Conservation (phyloP, 1,284 basidiomycete genomes). For the Leccinum subfulvum region DNA sequence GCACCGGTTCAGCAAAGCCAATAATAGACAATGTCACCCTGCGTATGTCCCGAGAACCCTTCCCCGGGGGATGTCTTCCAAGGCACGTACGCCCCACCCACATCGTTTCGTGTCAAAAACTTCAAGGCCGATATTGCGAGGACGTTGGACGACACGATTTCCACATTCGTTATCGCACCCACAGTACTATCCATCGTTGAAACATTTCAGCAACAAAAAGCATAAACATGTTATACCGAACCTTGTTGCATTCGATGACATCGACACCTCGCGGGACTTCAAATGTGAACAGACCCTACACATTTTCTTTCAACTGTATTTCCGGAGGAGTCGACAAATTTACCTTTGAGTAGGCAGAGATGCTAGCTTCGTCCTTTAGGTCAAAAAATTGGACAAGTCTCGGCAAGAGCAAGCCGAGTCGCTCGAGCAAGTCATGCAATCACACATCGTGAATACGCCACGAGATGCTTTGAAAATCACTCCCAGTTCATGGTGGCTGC, state of each 20-base stretch:
- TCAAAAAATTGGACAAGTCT: conserved; percentile 27
- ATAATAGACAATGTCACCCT: conserved; percentile 43
- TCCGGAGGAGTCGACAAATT: conserved; percentile 19
- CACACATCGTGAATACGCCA: conserved; percentile 31
- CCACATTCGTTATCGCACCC: conserved; percentile 41
- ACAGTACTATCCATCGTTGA: conserved; percentile 39
- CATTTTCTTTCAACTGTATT: conserved; percentile 2
- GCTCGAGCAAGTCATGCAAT: conserved; percentile 33
- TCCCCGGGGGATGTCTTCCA: conserved; percentile 41
- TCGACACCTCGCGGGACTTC: conserved; percentile 42
- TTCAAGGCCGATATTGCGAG: conserved; percentile 48
- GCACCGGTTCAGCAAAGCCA: background rate
- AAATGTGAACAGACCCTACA: conserved; percentile 51
- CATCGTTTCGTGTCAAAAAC: conserved; percentile 54
- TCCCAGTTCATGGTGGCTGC: conserved; percentile 21
- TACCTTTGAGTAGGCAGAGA: conserved; percentile 43
- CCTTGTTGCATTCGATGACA: conserved; percentile 63
- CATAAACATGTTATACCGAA: conserved; percentile 18
- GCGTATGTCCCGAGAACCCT: conserved; percentile 63
- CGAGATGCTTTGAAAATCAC: conserved; percentile 22
- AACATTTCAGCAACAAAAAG: background rate
- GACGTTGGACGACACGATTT: conserved; percentile 54
- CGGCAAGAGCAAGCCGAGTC: conserved; percentile 35
- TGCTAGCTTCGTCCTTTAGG: conserved; percentile 13
- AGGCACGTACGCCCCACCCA: conserved; percentile 56